Base-by-base conservation (phyloP, 2,329 filamentous ascomycete species). In the Cordyceps tenuipes region DNA sequence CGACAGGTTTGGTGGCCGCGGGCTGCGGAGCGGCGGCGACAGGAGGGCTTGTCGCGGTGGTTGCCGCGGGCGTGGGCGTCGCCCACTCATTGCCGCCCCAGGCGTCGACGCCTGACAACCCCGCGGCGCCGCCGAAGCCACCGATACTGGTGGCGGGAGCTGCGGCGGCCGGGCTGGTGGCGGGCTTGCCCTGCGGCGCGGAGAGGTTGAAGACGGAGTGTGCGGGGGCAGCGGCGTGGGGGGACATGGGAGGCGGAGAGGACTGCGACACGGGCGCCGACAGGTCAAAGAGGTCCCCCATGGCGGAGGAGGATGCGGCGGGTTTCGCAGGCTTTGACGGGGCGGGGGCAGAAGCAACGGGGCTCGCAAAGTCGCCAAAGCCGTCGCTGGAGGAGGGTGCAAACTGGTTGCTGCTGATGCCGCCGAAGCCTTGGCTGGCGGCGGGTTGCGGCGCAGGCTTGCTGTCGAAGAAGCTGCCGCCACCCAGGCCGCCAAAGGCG, bases 11-110 rank as follows among this genome's bases (percentile, higher is more conserved):
- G 52, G 47, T 58, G 36, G 23, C 44, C 1, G 34, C 46, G 2
- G 55, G 31, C 23, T 41, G 34, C 5, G 47, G 15, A 8, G 36
- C 46, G 8, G 36, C 46, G 34, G 47, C 13, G 21, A 21, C n/a
- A 19, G 52, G n/a, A 23, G 31, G 50, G 50, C 15, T 43, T 2
- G 39, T 8, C 5, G 51, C 39, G 2, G 86, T 77, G 12, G 85
- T 85, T 0, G 84, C 82, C 80, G 44, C 29, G 5, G 86, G 77
- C 10, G 86, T 85, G 0, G 84, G 76, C 3, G 82, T 81, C 62
- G 81, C 82, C 94, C 94, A 99, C 3, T 90, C 92, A 72, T 93
- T 90, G 61, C 82, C 82, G 50, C 91, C 91, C 91, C 91, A 97
- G 0, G 92, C 87, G 68, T 96, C 90, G 61, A 88, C 75, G 57